A percentile compares a stretch with the other conserved stretches of the same genome.
phyloP scores from a whole-genome alignment of 2,329 filamentous ascomycete species.

The Blastomyces parvus region DNA sequence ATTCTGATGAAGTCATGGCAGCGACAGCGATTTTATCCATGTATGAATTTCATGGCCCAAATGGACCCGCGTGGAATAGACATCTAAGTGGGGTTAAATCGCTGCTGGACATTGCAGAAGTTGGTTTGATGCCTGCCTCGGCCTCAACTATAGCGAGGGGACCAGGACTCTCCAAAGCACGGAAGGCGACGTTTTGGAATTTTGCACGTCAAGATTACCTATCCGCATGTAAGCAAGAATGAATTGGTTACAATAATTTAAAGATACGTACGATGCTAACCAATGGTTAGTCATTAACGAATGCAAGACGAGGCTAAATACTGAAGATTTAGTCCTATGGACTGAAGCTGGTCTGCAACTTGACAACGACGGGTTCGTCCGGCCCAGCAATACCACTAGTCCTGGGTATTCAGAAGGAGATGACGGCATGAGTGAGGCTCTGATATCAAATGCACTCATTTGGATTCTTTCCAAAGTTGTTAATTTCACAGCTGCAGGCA shows the following conservation, averaged over 20 bases:
- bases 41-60: conserved; percentile 59
- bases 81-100: conserved; percentile 58
- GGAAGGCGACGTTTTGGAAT: conserved; percentile 57
- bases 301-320: conserved; percentile 51
- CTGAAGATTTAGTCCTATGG: conserved; percentile 55
- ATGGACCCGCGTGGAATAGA: conserved; percentile 52
- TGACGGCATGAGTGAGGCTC: conserved; percentile 50
- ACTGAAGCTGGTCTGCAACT: conserved; percentile 53
- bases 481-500: conserved; percentile 53
- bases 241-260: neutral
- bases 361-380: conserved; percentile 44
- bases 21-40: conserved; percentile 58
- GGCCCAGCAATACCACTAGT: conserved; percentile 31
- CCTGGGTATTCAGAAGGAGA: conserved; percentile 29
- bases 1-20: conserved; percentile 51
- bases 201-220: conserved; percentile 58
- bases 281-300: conserved; percentile 43
- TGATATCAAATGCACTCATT: conserved; percentile 54
- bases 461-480: conserved; percentile 59
- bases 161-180: conserved; percentile 43
- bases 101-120: conserved; percentile 43
- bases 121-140: conserved; percentile 32
- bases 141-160: conserved; percentile 24
- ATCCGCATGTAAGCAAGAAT: conserved; percentile 44
- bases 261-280: conserved; percentile 10